Evolutionary conservation across 441 rosid genomes (phyloP), one percentile per base, ranked within the genome.

Genomic region (Cnidoscolus chayamansa): DNA sequence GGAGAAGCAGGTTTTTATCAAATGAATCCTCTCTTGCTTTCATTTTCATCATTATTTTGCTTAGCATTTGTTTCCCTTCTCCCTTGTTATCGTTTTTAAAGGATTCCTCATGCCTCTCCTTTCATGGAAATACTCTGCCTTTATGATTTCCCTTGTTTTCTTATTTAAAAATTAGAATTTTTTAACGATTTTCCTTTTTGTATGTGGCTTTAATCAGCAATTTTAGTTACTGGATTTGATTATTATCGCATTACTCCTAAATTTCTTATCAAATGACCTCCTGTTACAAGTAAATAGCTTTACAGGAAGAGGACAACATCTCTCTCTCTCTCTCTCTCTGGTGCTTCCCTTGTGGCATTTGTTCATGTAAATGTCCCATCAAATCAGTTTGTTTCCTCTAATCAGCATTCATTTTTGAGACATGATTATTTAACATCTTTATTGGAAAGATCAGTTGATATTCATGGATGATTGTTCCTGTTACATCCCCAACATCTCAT

Each of bases 1-100:
- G 98, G 94, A 58, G 97, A 90, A 78, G 78, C 93, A 87, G 98
- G 98, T 90, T 72, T 40, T 57, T 35, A 3, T 63, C n/a, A 63
- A 12, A 47, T 60, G 5, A 47, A 35, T 63, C 47, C 19, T 31
- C 58, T 62, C 4, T 63, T 25, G 13, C 59, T 10, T 51, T 65
- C 43, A 40, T 49, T 61, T 72, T 25, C n/a, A 15, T n/a, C 0
- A 54, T 58, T 20, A 3, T 19, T 30, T 35, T 59, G 19, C 74
- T 43, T 73, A 74, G 25, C 40, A 54, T 50, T 32, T 32, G 4
- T 8, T 68, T 4, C 7, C 40, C 12, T 30, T 58, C 16, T 58
- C n/a, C 30, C 1, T 40, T 7, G 0, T n/a, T 63, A 9, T 10
- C 16, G 32, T 58, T 58, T 58, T 30, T 40, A 40, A 40, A 40